Evolutionary conservation across 169 alveolate species (phyloP).

Genomic region (Plasmodium vivax): DNA sequence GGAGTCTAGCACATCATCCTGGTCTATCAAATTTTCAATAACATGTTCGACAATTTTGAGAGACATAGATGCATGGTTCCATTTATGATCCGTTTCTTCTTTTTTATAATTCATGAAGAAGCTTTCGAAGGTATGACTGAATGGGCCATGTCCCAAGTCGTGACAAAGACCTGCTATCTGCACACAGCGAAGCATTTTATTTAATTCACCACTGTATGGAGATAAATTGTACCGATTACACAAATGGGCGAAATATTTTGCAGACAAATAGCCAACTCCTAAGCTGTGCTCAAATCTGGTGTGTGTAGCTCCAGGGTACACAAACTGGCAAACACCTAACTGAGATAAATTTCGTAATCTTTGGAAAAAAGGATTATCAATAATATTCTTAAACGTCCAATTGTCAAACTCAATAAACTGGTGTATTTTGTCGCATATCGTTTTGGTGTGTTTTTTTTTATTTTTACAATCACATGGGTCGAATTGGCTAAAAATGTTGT

Average conservation of each 20-base stretch:
- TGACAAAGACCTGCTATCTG: constrained; percentile 93
- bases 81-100: constrained; percentile 54
- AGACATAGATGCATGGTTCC: constrained; percentile 86
- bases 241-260: constrained; percentile 83
- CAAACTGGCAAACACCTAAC: constrained; percentile 87
- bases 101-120: constrained; percentile 49
- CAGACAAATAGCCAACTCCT: constrained; percentile 90
- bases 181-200: constrained; percentile 80
- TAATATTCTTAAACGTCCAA: constrained; percentile 80
- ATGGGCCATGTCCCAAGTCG: constrained; percentile 95
- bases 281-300: constrained; percentile 92
- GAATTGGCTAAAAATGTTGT: constrained; percentile 40
- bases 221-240: constrained; percentile 42
- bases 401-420: constrained; percentile 78
- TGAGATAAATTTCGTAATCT: constrained; percentile 90
- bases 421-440: constrained; percentile 75
- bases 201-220: constrained; percentile 44
- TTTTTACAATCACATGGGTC: background rate
- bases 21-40: constrained; percentile 49
- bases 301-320: constrained; percentile 93
- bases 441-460: constrained; percentile 36
- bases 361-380: constrained; percentile 90
- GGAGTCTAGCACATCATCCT: constrained; percentile 68
- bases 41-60: constrained; percentile 80
- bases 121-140: constrained; percentile 91